A percentile compares a stretch with the other conserved stretches of the same genome.
These are phyloP conservation scores for Aspergillus wentii DNA, from an alignment of 495 filamentous ascomycete species.

Conservation along the genomic window DNA sequence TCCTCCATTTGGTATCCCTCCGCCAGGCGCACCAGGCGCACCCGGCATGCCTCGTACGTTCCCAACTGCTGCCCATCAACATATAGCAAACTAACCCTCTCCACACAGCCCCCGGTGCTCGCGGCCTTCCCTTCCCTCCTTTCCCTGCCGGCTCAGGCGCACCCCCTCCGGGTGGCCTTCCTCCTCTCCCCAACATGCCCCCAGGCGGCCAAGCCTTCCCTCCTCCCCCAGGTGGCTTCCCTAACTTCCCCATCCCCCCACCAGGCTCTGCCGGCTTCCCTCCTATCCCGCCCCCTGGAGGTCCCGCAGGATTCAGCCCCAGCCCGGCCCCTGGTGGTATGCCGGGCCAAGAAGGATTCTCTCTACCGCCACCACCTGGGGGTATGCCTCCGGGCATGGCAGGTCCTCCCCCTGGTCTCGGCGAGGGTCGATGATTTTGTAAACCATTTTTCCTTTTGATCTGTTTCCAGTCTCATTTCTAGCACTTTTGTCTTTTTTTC, in stretches of 20 bases:
- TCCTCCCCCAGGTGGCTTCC: conserved; percentile 57
- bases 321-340: conserved; percentile 25
- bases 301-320: conserved; percentile 19
- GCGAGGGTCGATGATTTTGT: conserved; percentile 19
- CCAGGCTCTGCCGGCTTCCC: conserved; percentile 29
- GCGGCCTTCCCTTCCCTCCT: conserved; percentile 63
- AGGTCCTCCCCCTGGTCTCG: conserved; percentile 17
- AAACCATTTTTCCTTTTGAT: conserved; percentile 9
- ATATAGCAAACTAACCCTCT: conserved; percentile 4
- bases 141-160: conserved; percentile 38
- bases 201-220: conserved; percentile 43
- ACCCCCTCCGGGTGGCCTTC: conserved; percentile 23
- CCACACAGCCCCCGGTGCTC: conserved; percentile 49
- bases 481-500: too few relatives aligned
- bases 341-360: conserved; percentile 28
- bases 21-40: conserved; percentile 36
- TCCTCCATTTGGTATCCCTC: conserved; percentile 51
- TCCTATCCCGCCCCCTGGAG: conserved; percentile 19
- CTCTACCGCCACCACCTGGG: conserved; percentile 18
- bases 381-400: conserved; percentile 6
- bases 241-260: conserved; percentile 44
- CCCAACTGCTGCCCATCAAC: conserved; percentile 13
- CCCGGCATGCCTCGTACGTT: conserved; percentile 45
- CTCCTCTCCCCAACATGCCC: conserved; percentile 36
- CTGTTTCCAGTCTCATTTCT: background rate